Evolutionary conservation across 768 basidiomycete genomes (phyloP), one percentile per base, ranked within the genome.

Genomic region (Thelephora aurantiotincta): DNA sequence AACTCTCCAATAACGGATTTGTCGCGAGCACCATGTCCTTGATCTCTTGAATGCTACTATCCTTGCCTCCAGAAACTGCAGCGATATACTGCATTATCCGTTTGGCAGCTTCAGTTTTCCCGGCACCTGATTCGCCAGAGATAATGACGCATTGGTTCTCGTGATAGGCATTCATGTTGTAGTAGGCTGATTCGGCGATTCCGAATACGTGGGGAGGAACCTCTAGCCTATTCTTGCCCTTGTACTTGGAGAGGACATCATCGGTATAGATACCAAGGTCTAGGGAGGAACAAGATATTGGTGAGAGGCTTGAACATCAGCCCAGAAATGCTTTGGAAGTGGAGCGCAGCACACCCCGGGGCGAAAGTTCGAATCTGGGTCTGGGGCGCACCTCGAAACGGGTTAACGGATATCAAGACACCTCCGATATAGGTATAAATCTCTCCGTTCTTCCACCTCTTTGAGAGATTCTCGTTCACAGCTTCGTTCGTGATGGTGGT

Each of bases 141-240:
- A 99, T 98, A 67, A 99, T 99, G 47, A 99, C 94, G 62, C 94
- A 98, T 68, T 99, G 96, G 59, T 98, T 99, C 67, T 99, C 94
- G 64, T 93, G 86, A 66, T 99, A 96, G 23, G 92, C 89, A 54
- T 91, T 93, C 96, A 99, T 98, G 62, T 93, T 90, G 70, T 98
- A 98, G 70, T 98, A 98, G 9, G 92, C 82, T 46, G 84, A 77
- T 71, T 99, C 96, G 42, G 96, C 96, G 54, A 99, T 96, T 54
- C 84, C 74, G 68, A 94, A 99, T 44, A 99, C 96, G 68, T 99
- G 96, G 1, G 96, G 96, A 9, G 94, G 86, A 47, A 97, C 89
- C 66, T 99, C 96, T 50, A 99, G 80, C 53, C 96, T 76, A 64
- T 99, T 99, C 78, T 98, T 98, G 56, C 92, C 91, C 51, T 80